Conservation (phyloP, 371 early-diverging fungal species). For the Mortierella sp. region DNA sequence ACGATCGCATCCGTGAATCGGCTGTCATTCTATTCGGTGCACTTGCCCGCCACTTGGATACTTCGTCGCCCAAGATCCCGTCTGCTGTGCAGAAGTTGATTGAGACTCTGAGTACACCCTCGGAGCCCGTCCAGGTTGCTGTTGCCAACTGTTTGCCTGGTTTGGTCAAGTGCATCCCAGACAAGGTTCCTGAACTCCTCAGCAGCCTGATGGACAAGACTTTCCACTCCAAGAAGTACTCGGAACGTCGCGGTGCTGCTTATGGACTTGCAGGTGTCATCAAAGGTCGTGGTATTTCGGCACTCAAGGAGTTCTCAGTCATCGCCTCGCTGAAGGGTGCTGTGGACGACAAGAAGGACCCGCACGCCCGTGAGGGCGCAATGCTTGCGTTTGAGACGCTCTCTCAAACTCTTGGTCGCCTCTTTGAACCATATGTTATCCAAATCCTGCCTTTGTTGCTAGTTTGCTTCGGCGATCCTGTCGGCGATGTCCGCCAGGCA, state of each 20-base stretch:
- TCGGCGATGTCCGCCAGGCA: conserved; percentile 91
- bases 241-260: conserved; percentile 93
- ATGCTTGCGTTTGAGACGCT: conserved; percentile 94
- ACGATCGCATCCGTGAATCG: conserved; percentile 88
- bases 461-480: conserved; percentile 88
- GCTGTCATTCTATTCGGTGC: conserved; percentile 94
- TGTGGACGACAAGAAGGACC: conserved; percentile 79
- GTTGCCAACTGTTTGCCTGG: conserved; percentile 95
- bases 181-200: conserved; percentile 71
- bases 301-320: conserved; percentile 86
- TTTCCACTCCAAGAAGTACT: conserved; percentile 83
- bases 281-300: conserved; percentile 90
- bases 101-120: conserved; percentile 92
- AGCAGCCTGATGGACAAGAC: conserved; percentile 75
- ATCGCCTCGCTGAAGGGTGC: conserved; percentile 86
- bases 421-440: conserved; percentile 98
- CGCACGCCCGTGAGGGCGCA: conserved; percentile 90
- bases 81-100: conserved; percentile 87
- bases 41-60: conserved; percentile 86
- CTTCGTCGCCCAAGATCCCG: conserved; percentile 78
- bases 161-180: conserved; percentile 79
- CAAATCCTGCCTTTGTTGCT: conserved; percentile 92
- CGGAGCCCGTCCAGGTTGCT: conserved; percentile 95
- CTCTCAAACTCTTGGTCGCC: conserved; percentile 84
- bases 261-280: conserved; percentile 97